phyloP scores from a whole-genome alignment of 1,284 basidiomycete species.

The Peniophora sp. region DNA sequence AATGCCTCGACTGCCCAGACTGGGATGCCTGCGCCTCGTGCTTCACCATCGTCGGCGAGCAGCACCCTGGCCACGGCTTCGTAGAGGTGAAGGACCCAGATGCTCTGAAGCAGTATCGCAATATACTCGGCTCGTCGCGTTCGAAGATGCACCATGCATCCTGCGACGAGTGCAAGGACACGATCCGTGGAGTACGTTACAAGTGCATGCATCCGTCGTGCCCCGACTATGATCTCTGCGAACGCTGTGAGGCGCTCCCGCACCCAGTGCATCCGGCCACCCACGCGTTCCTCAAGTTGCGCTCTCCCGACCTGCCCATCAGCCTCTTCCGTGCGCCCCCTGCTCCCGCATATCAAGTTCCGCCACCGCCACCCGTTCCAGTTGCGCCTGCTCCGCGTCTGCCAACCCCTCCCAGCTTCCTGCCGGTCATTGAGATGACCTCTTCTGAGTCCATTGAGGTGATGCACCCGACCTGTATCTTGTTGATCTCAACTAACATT shows the following conservation, averaged over 20 bases:
- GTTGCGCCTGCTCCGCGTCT: too few species aligned
- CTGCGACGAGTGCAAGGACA: slow-evolving; percentile 38
- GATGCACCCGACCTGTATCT: too few species aligned
- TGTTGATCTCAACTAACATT: too few species aligned
- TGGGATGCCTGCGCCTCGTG: slow-evolving; percentile 72
- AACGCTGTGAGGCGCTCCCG: slow-evolving; percentile 73
- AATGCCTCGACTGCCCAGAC: slow-evolving; percentile 68
- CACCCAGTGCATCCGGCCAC: slow-evolving; percentile 66
- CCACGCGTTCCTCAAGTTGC: slow-evolving; percentile 81
- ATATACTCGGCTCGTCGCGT: slow-evolving; percentile 29
- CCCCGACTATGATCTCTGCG: slow-evolving; percentile 80
- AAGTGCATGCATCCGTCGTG: slow-evolving; percentile 84
- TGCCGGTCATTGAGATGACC: too few species aligned
- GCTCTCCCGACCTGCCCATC: slow-evolving; percentile 38
- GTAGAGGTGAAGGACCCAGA: slow-evolving; percentile 52
- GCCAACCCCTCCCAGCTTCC: too few species aligned
- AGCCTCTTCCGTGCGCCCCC: too few species aligned
- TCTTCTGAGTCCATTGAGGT: too few species aligned
- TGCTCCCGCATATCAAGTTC: too few species aligned
- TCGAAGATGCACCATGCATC: slow-evolving; percentile 15
- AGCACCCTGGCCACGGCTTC: slow-evolving; percentile 76
- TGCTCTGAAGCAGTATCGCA: slow-evolving; percentile 32
- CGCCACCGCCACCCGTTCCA: too few species aligned
- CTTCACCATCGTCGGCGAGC: slow-evolving; percentile 56
- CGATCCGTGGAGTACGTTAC: slow-evolving; percentile 59